Conservation (phyloP, 78 protist species). For the Chrysochromulina parva region DNA sequence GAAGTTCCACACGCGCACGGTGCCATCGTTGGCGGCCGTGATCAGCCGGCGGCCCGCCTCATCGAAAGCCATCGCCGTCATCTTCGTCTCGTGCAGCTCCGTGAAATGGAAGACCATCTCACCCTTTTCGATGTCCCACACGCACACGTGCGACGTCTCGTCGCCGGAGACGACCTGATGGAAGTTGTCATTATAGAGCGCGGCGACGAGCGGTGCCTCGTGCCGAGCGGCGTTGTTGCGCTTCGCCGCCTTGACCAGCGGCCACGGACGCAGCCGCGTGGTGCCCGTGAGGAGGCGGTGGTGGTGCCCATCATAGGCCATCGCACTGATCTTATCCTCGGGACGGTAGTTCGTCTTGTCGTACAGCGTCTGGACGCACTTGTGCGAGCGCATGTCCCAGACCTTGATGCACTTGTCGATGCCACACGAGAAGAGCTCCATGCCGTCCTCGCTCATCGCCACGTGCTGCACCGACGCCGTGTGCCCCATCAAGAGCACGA, state of each 20-base stretch:
- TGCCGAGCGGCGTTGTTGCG: neutral
- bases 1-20: conserved; percentile 17
- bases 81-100: neutral
- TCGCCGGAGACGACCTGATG: neutral
- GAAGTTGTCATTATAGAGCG: neutral
- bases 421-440: neutral
- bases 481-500: neutral
- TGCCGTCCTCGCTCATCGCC: neutral
- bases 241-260: too few relatives aligned
- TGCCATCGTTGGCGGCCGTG: neutral
- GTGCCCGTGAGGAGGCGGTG: neutral
- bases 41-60: neutral
- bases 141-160: neutral
- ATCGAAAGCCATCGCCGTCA: neutral
- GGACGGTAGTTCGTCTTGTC: neutral
- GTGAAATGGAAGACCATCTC: neutral
- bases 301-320: neutral
- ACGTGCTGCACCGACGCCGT: neutral
- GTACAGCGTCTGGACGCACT: neutral
- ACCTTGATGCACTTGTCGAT: neutral
- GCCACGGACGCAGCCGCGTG: neutral
- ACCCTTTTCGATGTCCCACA: neutral
- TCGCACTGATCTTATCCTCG: too few relatives aligned
- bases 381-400: neutral
- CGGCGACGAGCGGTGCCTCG: neutral